Evolutionary conservation across 1,284 basidiomycete species (phyloP).

Genomic region (Cryptococcus sp.): DNA sequence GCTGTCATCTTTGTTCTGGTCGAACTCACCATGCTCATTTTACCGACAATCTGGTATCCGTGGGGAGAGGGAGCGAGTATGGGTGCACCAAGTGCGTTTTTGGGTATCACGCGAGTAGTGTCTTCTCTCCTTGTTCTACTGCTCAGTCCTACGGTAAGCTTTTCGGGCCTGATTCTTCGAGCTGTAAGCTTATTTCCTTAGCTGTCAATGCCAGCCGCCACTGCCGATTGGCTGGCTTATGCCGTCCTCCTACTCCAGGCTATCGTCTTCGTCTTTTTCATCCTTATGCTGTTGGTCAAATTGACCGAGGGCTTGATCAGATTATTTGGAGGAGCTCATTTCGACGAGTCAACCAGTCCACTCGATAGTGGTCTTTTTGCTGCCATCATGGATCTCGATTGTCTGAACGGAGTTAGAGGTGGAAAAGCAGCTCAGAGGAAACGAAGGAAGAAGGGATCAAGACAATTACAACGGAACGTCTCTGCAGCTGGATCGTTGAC

Average conservation of each 20-base stretch:
- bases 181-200: slow-evolving; percentile 36
- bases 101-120: slow-evolving; percentile 83
- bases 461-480: slow-evolving; percentile 39
- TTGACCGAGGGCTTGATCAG: slow-evolving; percentile 74
- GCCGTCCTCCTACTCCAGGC: slow-evolving; percentile 82
- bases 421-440: slow-evolving; percentile 59
- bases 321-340: slow-evolving; percentile 71
- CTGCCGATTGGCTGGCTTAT: slow-evolving; percentile 87
- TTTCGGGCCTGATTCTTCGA: not conserved
- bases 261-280: slow-evolving; percentile 73
- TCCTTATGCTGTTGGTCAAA: slow-evolving; percentile 78
- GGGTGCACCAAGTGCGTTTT: slow-evolving; percentile 87
- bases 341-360: slow-evolving; percentile 73
- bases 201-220: slow-evolving; percentile 71
- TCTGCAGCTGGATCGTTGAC: slow-evolving; percentile 40
- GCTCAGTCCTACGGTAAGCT: slow-evolving; percentile 74
- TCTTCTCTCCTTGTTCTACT: slow-evolving; percentile 85
- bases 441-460: slow-evolving; percentile 38
- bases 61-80: slow-evolving; percentile 96
- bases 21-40: slow-evolving; percentile 73
- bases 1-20: slow-evolving; percentile 81
- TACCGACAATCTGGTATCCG: slow-evolving; percentile 88
- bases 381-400: slow-evolving; percentile 51
- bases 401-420: slow-evolving; percentile 65
- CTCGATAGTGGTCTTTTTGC: slow-evolving; percentile 82